These are phyloP conservation scores for Suaeda aralocaspica DNA, from an alignment of 148 eudicot genomes.

Conservation along the genomic window DNA sequence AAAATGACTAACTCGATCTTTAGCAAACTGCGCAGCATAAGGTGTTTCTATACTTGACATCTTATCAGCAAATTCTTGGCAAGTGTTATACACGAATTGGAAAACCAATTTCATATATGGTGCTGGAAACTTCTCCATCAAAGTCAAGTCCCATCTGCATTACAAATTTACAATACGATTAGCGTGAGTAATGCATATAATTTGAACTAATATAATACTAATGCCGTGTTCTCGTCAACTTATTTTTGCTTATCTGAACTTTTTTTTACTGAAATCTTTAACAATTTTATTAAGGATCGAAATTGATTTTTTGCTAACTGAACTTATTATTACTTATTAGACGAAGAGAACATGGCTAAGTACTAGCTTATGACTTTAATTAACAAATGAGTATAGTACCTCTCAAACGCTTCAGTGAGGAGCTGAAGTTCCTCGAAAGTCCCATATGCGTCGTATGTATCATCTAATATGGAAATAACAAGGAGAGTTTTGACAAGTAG, in stretches of 20 bases:
- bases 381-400: too few species aligned
- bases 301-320: too few species aligned
- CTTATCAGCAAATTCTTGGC: neutral
- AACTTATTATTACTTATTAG: too few species aligned
- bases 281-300: too few species aligned
- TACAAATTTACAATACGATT: neutral
- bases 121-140: constrained; percentile 8
- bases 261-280: too few species aligned
- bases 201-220: neutral
- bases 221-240: too few species aligned
- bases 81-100: constrained; percentile 10
- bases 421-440: constrained; percentile 36
- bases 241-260: too few species aligned
- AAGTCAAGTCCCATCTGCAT: constrained; percentile 23
- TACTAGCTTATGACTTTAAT: too few species aligned
- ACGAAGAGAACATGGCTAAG: too few species aligned
- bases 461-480: constrained; percentile 31
- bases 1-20: constrained; percentile 16
- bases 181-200: neutral
- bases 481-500: constrained; percentile 22
- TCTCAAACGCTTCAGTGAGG: constrained; percentile 29
- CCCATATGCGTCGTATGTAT: constrained; percentile 46
- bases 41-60: constrained; percentile 24
- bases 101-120: constrained; percentile 21
- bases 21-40: constrained; percentile 17